Percentiles rank a stretch among this genome's conserved stretches.
Evolutionary conservation across 2,329 filamentous ascomycete genomes (phyloP).

Genomic region (Aspergillus sp.): DNA sequence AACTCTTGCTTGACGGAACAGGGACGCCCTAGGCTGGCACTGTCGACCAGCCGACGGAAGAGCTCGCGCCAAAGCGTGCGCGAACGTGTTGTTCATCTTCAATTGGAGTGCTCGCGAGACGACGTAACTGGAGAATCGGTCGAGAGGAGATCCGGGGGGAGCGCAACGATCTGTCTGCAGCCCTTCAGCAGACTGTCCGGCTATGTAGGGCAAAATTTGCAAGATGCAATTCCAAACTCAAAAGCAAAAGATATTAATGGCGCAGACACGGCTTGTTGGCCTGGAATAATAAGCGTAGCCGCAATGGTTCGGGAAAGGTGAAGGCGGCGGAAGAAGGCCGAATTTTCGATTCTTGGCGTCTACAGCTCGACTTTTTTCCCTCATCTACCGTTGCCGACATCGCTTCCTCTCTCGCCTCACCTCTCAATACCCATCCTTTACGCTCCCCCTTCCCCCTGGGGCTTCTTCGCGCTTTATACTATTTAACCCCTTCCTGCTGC

Average conservation of each 20-base stretch:
- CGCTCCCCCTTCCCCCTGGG: slow-evolving; percentile 16
- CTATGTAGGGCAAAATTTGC: background rate
- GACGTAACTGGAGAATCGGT: background rate
- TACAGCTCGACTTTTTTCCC: slow-evolving; percentile 34
- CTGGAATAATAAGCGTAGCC: background rate
- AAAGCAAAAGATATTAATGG: background rate
- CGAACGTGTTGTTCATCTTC: slow-evolving; percentile 35
- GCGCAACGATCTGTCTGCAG: background rate
- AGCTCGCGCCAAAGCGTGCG: slow-evolving; percentile 31
- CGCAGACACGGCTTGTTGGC: background rate
- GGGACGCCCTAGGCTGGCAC: slow-evolving; percentile 23
- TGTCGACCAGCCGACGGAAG: slow-evolving; percentile 33
- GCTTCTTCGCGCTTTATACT: slow-evolving; percentile 11
- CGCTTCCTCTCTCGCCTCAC: slow-evolving; percentile 22
- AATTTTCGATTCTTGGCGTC: slow-evolving; percentile 40
- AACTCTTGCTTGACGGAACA: slow-evolving; percentile 24
- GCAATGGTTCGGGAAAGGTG: slow-evolving; percentile 23
- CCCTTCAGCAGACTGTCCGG: background rate
- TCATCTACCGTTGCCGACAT: slow-evolving; percentile 27
- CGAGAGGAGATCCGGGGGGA: background rate
- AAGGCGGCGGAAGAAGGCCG: slow-evolving; percentile 29
- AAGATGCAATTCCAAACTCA: background rate
- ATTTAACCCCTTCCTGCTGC: background rate
- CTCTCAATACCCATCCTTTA: slow-evolving; percentile 20
- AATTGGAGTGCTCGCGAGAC: slow-evolving; percentile 3